phyloP scores from a whole-genome alignment of 371 early-diverging fungal species.

The Zychaea mexicana region DNA sequence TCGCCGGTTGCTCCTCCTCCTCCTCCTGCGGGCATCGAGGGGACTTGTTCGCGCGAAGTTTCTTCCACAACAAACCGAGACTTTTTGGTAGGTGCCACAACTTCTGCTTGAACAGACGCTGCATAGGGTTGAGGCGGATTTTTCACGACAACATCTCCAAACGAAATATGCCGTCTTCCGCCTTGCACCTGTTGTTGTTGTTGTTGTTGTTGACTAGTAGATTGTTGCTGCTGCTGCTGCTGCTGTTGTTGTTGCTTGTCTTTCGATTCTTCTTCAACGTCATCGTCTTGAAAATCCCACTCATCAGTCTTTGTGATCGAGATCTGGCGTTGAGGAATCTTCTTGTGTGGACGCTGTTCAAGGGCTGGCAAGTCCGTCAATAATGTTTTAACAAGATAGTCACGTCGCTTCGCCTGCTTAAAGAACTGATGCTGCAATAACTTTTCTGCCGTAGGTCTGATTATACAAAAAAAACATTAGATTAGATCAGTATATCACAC shows the following conservation, averaged over 20 bases:
- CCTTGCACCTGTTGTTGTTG: background rate
- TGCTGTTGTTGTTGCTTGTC: background rate
- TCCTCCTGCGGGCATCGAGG: background rate
- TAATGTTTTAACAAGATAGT: conserved; percentile 64
- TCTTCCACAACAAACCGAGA: conserved; percentile 52
- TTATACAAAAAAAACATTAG: background rate
- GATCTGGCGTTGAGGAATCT: conserved; percentile 27
- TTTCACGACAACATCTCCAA: conserved; percentile 31
- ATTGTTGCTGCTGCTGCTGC: background rate
- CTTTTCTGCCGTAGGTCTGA: conserved; percentile 80
- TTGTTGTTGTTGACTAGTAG: background rate
- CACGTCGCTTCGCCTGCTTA: conserved; percentile 73
- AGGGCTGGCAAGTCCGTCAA: conserved; percentile 71
- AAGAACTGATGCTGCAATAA: conserved; percentile 81
- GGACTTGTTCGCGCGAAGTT: conserved; percentile 12
- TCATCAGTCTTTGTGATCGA: conserved; percentile 34
- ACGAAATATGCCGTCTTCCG: conserved; percentile 25
- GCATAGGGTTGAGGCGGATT: conserved; percentile 19
- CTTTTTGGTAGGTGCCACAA: conserved; percentile 22
- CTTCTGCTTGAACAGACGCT: conserved; percentile 6
- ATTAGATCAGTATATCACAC: background rate
- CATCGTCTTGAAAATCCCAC: conserved; percentile 47
- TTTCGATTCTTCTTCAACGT: background rate
- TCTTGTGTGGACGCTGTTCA: conserved; percentile 57
- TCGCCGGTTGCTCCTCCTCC: background rate